Evolutionary conservation across 2,329 filamentous ascomycete genomes (phyloP).

Genomic region (Sphaerulina vaccinii): DNA sequence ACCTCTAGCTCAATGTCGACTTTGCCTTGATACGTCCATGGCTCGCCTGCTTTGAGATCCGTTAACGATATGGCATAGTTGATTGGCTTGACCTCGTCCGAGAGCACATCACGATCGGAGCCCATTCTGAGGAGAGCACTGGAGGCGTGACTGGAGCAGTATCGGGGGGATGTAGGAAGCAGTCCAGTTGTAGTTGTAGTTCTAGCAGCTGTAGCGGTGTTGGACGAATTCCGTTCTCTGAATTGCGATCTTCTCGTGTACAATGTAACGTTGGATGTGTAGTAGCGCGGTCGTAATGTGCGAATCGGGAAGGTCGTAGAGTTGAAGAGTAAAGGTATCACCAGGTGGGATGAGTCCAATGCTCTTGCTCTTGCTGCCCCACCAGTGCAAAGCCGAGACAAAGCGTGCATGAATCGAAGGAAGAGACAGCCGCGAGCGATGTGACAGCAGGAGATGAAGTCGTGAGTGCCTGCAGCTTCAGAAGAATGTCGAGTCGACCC

Average conservation of each 20-base stretch:
- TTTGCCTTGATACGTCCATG: slow-evolving; percentile 81
- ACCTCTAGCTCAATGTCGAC: slow-evolving; percentile 79
- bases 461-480: neutral
- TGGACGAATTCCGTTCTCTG: neutral
- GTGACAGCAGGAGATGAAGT: no score
- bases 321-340: neutral
- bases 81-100: slow-evolving; percentile 66
- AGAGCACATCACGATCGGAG: slow-evolving; percentile 48
- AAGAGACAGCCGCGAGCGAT: no score
- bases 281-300: neutral
- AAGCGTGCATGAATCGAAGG: neutral
- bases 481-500: neutral
- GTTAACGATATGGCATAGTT: slow-evolving; percentile 84
- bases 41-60: slow-evolving; percentile 69
- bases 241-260: neutral
- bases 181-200: neutral
- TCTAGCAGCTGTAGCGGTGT: neutral
- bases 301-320: neutral
- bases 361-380: neutral
- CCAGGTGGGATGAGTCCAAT: neutral
- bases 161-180: slow-evolving; percentile 10
- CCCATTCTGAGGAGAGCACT: slow-evolving; percentile 43
- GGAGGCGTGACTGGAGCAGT: slow-evolving; percentile 35
- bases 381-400: neutral
- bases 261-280: neutral